A percentile compares a stretch with the other conserved stretches of the same genome.
These are phyloP conservation scores for Astrothelium macrocarpum DNA, from an alignment of 495 filamentous ascomycete species.

Conservation along the genomic window DNA sequence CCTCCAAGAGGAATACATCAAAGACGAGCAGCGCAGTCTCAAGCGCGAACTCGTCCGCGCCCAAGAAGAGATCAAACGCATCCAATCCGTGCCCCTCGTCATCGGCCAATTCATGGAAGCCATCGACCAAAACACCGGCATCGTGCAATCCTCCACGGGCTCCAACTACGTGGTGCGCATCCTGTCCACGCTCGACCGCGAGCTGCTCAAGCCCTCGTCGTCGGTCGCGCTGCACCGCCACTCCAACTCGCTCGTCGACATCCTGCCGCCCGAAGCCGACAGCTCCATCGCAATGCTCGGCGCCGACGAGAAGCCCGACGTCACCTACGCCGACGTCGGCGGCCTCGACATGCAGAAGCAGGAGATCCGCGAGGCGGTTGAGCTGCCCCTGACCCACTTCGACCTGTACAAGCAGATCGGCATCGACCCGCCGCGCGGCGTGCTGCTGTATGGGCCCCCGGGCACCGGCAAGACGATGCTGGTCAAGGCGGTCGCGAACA, in stretches of 20 bases:
- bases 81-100: constrained; percentile 93
- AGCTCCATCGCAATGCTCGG: constrained; percentile 98
- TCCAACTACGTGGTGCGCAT: constrained; percentile 99
- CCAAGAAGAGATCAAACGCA: constrained; percentile 98
- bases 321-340: constrained; percentile 96
- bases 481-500: constrained; percentile 96
- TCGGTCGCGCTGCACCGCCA: constrained; percentile 95
- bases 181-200: constrained; percentile 94
- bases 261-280: constrained; percentile 93
- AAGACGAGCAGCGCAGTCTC: constrained; percentile 96
- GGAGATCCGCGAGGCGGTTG: constrained; percentile 95
- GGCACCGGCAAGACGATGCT: constrained; percentile 99
- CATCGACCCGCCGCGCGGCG: constrained; percentile 94
- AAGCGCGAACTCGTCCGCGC: constrained; percentile 95
- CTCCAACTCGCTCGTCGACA: constrained; percentile 97
- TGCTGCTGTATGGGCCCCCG: constrained; percentile 89
- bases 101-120: constrained; percentile 99
- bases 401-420: constrained; percentile 97
- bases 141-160: constrained; percentile 94
- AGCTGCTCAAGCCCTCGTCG: constrained; percentile 92
- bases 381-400: constrained; percentile 91
- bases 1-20: constrained; percentile 99
- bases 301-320: constrained; percentile 92
- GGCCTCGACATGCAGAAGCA: constrained; percentile 99
- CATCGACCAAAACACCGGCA: constrained; percentile 98